phyloP scores from a whole-genome alignment of 1,284 basidiomycete species.

The Mycosarcoma mackinlayi region DNA sequence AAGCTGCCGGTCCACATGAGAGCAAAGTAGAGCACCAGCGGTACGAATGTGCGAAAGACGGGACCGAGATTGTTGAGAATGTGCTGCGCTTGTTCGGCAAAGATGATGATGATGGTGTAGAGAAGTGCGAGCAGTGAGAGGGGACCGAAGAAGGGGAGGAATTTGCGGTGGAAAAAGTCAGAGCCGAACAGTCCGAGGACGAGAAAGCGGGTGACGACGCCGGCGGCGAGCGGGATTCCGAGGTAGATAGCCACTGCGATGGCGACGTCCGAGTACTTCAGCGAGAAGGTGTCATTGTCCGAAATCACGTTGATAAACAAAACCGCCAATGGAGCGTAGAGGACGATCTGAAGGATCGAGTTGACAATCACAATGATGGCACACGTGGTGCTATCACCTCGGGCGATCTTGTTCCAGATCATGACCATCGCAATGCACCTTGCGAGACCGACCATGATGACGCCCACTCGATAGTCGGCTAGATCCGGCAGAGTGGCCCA shows the following conservation, averaged over 20 bases:
- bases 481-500: conserved; percentile 85
- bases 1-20: conserved; percentile 81
- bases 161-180: conserved; percentile 72
- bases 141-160: conserved; percentile 78
- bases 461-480: conserved; percentile 69
- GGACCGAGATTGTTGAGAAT: conserved; percentile 59
- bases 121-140: conserved; percentile 74
- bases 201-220: conserved; percentile 76
- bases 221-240: conserved; percentile 78
- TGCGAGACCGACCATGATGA: conserved; percentile 75
- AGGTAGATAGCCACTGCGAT: conserved; percentile 76
- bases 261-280: conserved; percentile 78
- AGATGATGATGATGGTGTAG: conserved; percentile 80
- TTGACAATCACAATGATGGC: conserved; percentile 76
- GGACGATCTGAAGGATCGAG: conserved; percentile 77
- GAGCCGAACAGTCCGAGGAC: conserved; percentile 72
- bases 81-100: conserved; percentile 75
- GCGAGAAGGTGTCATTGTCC: conserved; percentile 69
- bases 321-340: conserved; percentile 81
- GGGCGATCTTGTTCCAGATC: conserved; percentile 77
- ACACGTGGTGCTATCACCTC: conserved; percentile 80
- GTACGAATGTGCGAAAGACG: conserved; percentile 73
- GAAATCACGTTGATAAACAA: conserved; percentile 80
- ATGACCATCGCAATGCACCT: conserved; percentile 69
- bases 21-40: conserved; percentile 78